Percentiles rank a stretch among this genome's conserved stretches.
Evolutionary conservation across 2,329 filamentous ascomycete genomes (phyloP).

Genomic region (Emericellopsis atlantica): DNA sequence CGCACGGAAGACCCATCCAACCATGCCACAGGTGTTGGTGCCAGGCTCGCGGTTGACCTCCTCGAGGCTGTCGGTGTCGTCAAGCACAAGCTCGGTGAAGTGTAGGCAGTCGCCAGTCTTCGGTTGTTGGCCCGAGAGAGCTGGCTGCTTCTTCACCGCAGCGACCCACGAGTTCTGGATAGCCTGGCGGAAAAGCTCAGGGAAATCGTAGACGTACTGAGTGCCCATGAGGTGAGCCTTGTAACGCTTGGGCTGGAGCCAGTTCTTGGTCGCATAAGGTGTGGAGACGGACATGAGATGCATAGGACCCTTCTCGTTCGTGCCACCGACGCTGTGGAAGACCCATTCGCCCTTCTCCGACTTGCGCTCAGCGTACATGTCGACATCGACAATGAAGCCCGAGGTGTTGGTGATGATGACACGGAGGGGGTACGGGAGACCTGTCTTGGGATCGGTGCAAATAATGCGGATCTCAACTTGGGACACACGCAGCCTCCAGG

Average conservation of each 20-base stretch:
- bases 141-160: conserved; percentile 59
- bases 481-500: conserved; percentile 92
- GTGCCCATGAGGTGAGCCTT: conserved; percentile 99
- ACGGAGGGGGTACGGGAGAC: conserved; percentile 79
- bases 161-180: conserved; percentile 90
- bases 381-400: conserved; percentile 92
- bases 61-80: conserved; percentile 81
- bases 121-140: conserved; percentile 69
- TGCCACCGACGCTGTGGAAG: conserved; percentile 94
- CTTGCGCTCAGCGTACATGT: conserved; percentile 95
- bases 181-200: conserved; percentile 95
- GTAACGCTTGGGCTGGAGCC: conserved; percentile 96
- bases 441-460: conserved; percentile 80
- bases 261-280: conserved; percentile 96
- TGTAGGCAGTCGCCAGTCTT: conserved; percentile 83
- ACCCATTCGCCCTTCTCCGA: conserved; percentile 97
- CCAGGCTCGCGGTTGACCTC: conserved; percentile 93
- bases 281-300: conserved; percentile 84
- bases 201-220: conserved; percentile 99
- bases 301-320: conserved; percentile 89
- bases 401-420: conserved; percentile 98
- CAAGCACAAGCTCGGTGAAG: conserved; percentile 86
- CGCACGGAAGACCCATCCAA: conserved; percentile 92
- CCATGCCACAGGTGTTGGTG: conserved; percentile 95
- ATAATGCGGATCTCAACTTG: conserved; percentile 97